These are phyloP conservation scores for Iberis amara DNA, from an alignment of 441 rosid species.

Conservation along the genomic window DNA sequence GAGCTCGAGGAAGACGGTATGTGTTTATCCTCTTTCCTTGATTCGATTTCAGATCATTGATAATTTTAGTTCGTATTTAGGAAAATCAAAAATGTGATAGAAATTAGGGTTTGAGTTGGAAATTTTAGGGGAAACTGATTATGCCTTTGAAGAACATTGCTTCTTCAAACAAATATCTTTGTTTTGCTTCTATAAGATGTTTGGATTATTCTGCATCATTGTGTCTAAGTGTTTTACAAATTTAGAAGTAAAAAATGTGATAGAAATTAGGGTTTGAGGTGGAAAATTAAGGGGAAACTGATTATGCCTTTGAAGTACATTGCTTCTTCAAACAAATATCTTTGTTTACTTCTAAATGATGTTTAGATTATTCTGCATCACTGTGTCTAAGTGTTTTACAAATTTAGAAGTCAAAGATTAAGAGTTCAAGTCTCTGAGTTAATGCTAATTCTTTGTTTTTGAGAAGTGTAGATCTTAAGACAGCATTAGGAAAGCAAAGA, in stretches of 20 bases:
- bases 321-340: neutral
- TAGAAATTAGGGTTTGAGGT: constrained; percentile 10
- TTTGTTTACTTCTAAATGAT: too few relatives aligned
- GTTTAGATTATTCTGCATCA: neutral
- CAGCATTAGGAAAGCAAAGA: constrained; percentile 79
- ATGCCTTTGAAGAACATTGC: neutral
- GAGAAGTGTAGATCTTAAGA: constrained; percentile 58
- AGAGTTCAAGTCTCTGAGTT: neutral
- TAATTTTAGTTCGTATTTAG: neutral
- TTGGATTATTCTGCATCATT: neutral
- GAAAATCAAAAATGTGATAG: neutral
- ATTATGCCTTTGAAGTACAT: too few relatives aligned
- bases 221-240: neutral
- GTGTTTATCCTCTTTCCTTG: neutral
- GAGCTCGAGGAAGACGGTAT: constrained; percentile 94
- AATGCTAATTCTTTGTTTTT: neutral
- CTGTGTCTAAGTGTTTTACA: neutral
- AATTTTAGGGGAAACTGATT: too few relatives aligned
- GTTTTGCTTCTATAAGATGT: too few relatives aligned
- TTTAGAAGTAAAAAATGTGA: neutral
- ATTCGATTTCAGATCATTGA: neutral
- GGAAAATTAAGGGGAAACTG: too few relatives aligned
- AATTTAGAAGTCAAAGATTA: neutral
- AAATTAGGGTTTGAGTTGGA: constrained; percentile 9
- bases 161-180: too few relatives aligned